A percentile compares a stretch with the other conserved stretches of the same genome.
Evolutionary conservation across 768 basidiomycete genomes (phyloP).

Genomic region (Paxillus involutus): DNA sequence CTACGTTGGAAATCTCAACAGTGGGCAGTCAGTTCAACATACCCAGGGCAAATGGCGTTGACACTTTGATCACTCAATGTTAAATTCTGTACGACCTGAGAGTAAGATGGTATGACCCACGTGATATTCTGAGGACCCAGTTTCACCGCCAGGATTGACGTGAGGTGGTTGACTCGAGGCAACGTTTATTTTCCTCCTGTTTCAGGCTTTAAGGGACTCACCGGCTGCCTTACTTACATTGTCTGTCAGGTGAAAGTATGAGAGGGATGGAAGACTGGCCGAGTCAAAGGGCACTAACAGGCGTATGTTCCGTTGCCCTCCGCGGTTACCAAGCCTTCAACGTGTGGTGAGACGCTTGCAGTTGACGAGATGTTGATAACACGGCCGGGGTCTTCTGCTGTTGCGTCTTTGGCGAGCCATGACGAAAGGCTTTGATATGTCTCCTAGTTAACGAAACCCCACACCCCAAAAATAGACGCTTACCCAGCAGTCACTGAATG

Average conservation of each 20-base stretch:
- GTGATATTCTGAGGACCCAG: conserved; percentile 61
- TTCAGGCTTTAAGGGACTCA: conserved; percentile 17
- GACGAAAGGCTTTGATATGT: conserved; percentile 27
- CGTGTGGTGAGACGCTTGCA: conserved; percentile 52
- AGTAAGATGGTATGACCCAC: conserved; percentile 40
- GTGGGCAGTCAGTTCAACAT: conserved; percentile 6
- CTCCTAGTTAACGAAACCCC: not conserved
- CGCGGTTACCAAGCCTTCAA: conserved; percentile 48
- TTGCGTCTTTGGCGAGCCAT: conserved; percentile 67
- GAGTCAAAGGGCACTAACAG: conserved; percentile 53
- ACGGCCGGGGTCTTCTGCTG: conserved; percentile 61
- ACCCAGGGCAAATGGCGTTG: conserved; percentile 86
- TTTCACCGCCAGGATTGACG: conserved; percentile 66
- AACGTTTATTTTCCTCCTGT: not conserved
- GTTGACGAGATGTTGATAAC: conserved; percentile 85
- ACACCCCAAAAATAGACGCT: conserved; percentile 2
- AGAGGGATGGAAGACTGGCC: not conserved
- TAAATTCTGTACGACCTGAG: not conserved
- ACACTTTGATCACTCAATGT: conserved; percentile 46
- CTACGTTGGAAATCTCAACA: not conserved
- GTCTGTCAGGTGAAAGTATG: conserved; percentile 41
- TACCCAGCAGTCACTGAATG: conserved; percentile 45
- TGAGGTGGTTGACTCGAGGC: conserved; percentile 71
- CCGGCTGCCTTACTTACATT: conserved; percentile 83
- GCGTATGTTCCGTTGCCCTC: conserved; percentile 71